Conservation (phyloP, 495 filamentous ascomycete species). For the Aspergillus conjunctus region DNA sequence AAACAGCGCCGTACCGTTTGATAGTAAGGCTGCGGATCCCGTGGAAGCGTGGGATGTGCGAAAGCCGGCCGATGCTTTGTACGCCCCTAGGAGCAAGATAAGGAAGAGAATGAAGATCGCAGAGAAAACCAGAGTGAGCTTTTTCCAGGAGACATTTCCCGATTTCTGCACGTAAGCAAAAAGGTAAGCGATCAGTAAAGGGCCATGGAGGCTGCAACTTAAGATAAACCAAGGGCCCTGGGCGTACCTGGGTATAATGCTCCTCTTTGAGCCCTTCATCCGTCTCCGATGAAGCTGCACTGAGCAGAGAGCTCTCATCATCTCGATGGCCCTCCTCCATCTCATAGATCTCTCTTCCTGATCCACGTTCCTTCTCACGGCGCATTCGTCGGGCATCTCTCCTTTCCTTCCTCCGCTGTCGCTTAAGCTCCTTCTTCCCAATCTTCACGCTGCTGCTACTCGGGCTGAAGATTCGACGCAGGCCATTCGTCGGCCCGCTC, state of each 20-base stretch:
- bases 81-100: conserved; percentile 55
- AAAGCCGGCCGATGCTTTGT: conserved; percentile 50
- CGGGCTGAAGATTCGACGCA: conserved; percentile 51
- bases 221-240: background rate
- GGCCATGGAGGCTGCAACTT: background rate
- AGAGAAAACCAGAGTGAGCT: conserved; percentile 37
- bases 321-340: conserved; percentile 82
- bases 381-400: conserved; percentile 50
- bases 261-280: conserved; percentile 35
- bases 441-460: conserved; percentile 48
- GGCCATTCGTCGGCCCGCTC: conserved; percentile 52
- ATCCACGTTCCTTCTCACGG: conserved; percentile 55
- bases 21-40: conserved; percentile 29
- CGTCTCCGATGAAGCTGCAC: conserved; percentile 46
- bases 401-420: conserved; percentile 47
- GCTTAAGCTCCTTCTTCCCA: conserved; percentile 58
- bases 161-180: conserved; percentile 17
- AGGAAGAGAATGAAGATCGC: conserved; percentile 53
- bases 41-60: conserved; percentile 28
- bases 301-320: conserved; percentile 54
- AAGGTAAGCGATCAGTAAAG: background rate
- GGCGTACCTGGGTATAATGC: conserved; percentile 37
- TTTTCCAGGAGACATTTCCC: conserved; percentile 33
- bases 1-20: conserved; percentile 77
- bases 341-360: conserved; percentile 80